Evolutionary conservation across 106 monocot species (phyloP).

Genomic region (Amphibolis antarctica): DNA sequence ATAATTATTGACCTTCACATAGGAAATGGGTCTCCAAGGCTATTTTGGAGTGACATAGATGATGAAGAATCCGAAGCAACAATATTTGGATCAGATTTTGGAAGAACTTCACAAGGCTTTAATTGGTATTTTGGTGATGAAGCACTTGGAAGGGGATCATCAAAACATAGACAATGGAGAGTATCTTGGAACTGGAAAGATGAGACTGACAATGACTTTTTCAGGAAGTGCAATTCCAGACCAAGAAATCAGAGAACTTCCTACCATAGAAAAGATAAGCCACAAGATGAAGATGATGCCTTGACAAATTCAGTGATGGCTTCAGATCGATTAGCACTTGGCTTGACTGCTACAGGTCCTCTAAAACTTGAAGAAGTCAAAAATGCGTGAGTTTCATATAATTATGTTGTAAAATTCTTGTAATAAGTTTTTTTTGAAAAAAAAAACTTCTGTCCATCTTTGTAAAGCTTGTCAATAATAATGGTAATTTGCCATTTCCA

Average conservation of each 20-base stretch:
- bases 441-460: too few species aligned
- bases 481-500: conserved; percentile 13
- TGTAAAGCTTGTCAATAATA: too few species aligned
- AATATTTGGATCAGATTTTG: conserved; percentile 51
- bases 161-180: conserved; percentile 18
- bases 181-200: conserved; percentile 33
- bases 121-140: conserved; percentile 48
- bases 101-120: conserved; percentile 13
- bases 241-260: conserved; percentile 23
- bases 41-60: conserved; percentile 17
- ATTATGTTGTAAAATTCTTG: too few species aligned
- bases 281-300: conserved; percentile 41
- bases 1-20: not conserved
- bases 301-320: conserved; percentile 15
- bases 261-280: conserved; percentile 35
- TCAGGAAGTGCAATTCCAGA: conserved; percentile 5
- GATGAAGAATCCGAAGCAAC: conserved; percentile 55
- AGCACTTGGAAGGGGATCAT: conserved; percentile 23
- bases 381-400: conserved; percentile 42
- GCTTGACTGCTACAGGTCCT: conserved; percentile 44
- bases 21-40: not conserved
- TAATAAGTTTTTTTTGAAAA: too few species aligned
- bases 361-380: conserved; percentile 64
- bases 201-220: conserved; percentile 34
- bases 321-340: conserved; percentile 38